A percentile compares a stretch with the other conserved stretches of the same genome.
These are phyloP conservation scores for Talaromyces sp. DNA, from an alignment of 2,329 filamentous ascomycete species.

Conservation along the genomic window DNA sequence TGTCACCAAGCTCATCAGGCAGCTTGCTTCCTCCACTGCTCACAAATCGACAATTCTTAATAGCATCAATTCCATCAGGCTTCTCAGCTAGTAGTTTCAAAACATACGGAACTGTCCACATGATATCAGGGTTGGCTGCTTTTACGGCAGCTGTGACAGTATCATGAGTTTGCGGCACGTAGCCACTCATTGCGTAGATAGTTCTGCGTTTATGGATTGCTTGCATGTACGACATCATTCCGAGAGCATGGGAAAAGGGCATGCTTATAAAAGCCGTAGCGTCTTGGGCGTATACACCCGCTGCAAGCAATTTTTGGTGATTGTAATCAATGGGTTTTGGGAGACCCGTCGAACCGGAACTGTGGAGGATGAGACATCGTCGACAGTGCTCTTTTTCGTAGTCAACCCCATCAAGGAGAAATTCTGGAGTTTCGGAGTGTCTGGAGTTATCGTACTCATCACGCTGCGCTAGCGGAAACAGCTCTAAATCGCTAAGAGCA, in stretches of 20 bases:
- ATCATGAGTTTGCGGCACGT: slow-evolving; percentile 7
- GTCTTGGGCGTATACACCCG: slow-evolving; percentile 1
- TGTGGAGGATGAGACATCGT: slow-evolving; percentile 7
- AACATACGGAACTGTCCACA: slow-evolving; percentile 56
- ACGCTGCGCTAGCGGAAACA: slow-evolving; percentile 1
- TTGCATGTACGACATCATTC: slow-evolving; percentile 1
- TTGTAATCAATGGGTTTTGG: slow-evolving; percentile 11
- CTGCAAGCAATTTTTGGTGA: slow-evolving; percentile 6
- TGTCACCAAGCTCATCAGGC: slow-evolving; percentile 58
- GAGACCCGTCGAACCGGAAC: slow-evolving; percentile 9
- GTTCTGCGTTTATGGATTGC: slow-evolving; percentile 8
- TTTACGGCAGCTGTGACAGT: slow-evolving; percentile 6
- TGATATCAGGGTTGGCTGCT: slow-evolving; percentile 8
- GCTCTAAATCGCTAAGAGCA: slow-evolving; percentile 4
- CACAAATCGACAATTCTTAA: slow-evolving; percentile 50
- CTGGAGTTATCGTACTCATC: slow-evolving; percentile 4
- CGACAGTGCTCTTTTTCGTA: background rate
- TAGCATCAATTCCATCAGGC: slow-evolving; percentile 49
- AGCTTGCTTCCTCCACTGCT: slow-evolving; percentile 57
- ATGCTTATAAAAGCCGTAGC: slow-evolving; percentile 2
- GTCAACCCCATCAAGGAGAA: slow-evolving; percentile 1
- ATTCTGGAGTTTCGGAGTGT: slow-evolving; percentile 4
- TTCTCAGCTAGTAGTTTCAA: slow-evolving; percentile 61
- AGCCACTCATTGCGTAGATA: background rate
- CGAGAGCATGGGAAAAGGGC: slow-evolving; percentile 5